Conservation (phyloP, 441 rosid genomes). For the Adansonia grandidieri region DNA sequence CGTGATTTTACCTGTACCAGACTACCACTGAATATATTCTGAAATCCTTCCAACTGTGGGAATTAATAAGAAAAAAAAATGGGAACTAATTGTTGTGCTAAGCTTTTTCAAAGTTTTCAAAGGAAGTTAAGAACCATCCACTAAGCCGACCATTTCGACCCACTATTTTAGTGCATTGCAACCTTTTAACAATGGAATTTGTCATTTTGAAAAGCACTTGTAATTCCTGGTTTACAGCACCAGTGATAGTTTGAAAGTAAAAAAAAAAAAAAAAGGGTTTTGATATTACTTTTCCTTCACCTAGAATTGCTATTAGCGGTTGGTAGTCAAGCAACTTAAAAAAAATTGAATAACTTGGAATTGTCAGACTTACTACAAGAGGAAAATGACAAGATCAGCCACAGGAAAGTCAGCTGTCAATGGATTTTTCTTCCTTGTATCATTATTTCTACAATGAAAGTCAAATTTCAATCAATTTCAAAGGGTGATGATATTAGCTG, state of each 20-base stretch:
- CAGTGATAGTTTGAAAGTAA: background rate
- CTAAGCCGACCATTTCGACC: slow-evolving; percentile 14
- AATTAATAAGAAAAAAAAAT: background rate
- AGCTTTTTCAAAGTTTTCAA: background rate
- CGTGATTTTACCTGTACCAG: background rate
- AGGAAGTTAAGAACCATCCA: slow-evolving; percentile 11
- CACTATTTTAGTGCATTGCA: slow-evolving; percentile 10
- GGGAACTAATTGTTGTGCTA: background rate
- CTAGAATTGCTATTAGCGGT: background rate
- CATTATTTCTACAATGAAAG: background rate
- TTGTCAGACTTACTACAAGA: background rate
- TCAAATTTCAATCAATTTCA: slow-evolving; percentile 20
- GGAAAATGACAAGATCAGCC: background rate
- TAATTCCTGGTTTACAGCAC: background rate
- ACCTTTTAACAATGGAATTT: background rate
- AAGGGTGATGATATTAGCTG: background rate
- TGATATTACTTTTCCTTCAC: background rate
- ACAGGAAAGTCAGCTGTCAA: slow-evolving; percentile 15
- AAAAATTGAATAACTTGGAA: background rate
- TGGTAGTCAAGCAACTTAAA: background rate
- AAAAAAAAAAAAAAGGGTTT: background rate
- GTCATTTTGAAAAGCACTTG: background rate
- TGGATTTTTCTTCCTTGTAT: background rate
- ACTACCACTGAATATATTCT: background rate
- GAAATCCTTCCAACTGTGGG: background rate